Conservation (phyloP, 106 monocot genomes). For the Hemerocallis citrina region DNA sequence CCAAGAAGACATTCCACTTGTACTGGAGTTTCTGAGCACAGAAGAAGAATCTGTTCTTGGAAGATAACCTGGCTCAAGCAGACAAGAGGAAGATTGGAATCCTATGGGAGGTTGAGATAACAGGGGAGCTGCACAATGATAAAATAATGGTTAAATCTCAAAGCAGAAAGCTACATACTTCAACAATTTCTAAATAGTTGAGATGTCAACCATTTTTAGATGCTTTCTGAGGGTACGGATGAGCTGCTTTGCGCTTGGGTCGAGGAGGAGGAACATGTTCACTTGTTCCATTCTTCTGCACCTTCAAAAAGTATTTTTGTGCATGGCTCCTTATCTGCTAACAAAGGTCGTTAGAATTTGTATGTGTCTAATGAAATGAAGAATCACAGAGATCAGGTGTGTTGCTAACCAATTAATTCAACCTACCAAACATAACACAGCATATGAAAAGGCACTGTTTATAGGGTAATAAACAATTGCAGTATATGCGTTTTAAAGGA, state of each 20-base stretch:
- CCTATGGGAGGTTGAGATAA: slow-evolving; percentile 34
- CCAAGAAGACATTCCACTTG: slow-evolving; percentile 50
- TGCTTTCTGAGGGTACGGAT: slow-evolving; percentile 97
- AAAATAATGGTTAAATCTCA: slow-evolving; percentile 14
- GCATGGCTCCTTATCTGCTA: slow-evolving; percentile 97
- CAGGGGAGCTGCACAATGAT: slow-evolving; percentile 35
- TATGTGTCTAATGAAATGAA: no score
- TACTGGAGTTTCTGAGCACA: slow-evolving; percentile 36
- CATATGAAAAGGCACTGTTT: no score
- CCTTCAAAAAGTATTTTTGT: slow-evolving; percentile 93
- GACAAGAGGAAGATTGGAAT: slow-evolving; percentile 44
- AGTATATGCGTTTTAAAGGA: no score
- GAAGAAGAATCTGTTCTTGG: slow-evolving; percentile 49
- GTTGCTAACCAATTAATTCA: no score
- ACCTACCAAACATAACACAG: no score
- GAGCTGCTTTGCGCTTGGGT: slow-evolving; percentile 90
- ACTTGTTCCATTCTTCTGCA: slow-evolving; percentile 84
- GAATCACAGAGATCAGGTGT: no score
- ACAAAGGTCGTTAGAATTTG: background rate
- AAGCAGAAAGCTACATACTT: background rate
- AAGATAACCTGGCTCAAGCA: slow-evolving; percentile 41
- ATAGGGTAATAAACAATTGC: no score
- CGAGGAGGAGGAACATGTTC: slow-evolving; percentile 98
- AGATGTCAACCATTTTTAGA: slow-evolving; percentile 41
- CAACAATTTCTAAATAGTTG: background rate